Conservation (phyloP, 768 basidiomycete genomes). For the Tulasnella sp. region DNA sequence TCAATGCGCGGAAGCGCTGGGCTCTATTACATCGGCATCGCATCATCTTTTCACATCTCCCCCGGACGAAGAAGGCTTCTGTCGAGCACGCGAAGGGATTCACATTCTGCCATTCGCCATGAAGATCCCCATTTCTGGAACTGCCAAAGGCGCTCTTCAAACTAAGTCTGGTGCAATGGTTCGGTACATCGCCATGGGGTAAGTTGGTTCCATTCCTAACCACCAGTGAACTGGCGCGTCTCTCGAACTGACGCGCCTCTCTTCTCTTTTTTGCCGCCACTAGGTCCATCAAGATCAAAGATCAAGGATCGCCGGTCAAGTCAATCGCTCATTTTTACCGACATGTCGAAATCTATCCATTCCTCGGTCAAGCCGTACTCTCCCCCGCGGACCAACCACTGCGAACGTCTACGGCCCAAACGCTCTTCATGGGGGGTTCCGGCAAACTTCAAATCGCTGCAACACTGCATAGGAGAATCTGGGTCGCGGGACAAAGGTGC, state of each 20-base stretch:
- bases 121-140: constrained; percentile 52
- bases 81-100: constrained; percentile 57
- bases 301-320: constrained; percentile 51
- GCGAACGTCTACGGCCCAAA: constrained; percentile 51
- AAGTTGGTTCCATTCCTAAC: constrained; percentile 32
- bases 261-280: not conserved
- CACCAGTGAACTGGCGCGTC: not conserved
- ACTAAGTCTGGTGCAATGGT: constrained; percentile 58
- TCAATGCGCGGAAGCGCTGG: constrained; percentile 58
- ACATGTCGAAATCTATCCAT: constrained; percentile 67
- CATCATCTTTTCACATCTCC: constrained; percentile 44
- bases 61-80: constrained; percentile 59
- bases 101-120: constrained; percentile 72
- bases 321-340: constrained; percentile 91
- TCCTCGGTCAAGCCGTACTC: constrained; percentile 44
- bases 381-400: constrained; percentile 58
- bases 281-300: constrained; percentile 73
- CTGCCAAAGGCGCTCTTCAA: constrained; percentile 52
- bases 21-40: constrained; percentile 47
- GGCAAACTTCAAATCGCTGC: constrained; percentile 64
- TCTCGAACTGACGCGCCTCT: no score
- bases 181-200: constrained; percentile 78
- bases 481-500: constrained; percentile 80
- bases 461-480: constrained; percentile 62
- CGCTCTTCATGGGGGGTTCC: constrained; percentile 58